A percentile compares a stretch with the other conserved stretches of the same genome.
phyloP scores from a whole-genome alignment of 495 filamentous ascomycete species.

The Aspergillus biplanus region DNA sequence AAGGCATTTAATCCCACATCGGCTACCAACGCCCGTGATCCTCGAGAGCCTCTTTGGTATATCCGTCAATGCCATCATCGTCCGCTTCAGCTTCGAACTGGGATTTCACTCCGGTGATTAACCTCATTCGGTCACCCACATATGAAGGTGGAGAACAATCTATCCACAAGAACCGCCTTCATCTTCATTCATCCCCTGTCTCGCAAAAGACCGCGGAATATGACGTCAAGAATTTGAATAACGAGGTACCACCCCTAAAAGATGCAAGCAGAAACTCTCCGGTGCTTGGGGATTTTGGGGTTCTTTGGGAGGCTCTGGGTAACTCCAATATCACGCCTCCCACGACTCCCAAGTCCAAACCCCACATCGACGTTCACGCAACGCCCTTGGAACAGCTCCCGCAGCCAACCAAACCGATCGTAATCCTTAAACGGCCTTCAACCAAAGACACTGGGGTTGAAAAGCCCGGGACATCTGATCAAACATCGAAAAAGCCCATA shows the following conservation, averaged over 20 bases:
- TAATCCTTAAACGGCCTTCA: conserved; percentile 27
- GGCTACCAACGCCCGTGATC: background rate
- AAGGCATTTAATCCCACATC: background rate
- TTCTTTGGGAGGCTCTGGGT: conserved; percentile 40
- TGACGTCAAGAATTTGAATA: conserved; percentile 9
- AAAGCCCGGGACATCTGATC: conserved; percentile 11
- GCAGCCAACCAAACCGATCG: conserved; percentile 13
- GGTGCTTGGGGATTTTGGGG: conserved; percentile 44
- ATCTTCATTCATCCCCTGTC: conserved; percentile 7
- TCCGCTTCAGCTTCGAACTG: conserved; percentile 36
- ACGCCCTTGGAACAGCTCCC: conserved; percentile 4
- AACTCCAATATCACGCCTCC: conserved; percentile 6
- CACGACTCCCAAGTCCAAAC: conserved; percentile 6
- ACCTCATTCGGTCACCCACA: conserved; percentile 49
- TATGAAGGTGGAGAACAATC: conserved; percentile 22
- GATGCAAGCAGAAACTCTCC: conserved; percentile 18
- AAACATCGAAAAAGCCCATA: conserved; percentile 21
- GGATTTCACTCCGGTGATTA: conserved; percentile 54
- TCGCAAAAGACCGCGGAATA: conserved; percentile 13
- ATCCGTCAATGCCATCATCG: conserved; percentile 34
- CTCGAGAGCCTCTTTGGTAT: background rate
- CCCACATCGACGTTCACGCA: background rate
- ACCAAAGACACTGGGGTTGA: conserved; percentile 5
- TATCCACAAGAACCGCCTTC: conserved; percentile 16
- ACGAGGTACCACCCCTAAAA: background rate